These are phyloP conservation scores for Phallus indusiatus DNA, from an alignment of 768 basidiomycete genomes.

Conservation along the genomic window DNA sequence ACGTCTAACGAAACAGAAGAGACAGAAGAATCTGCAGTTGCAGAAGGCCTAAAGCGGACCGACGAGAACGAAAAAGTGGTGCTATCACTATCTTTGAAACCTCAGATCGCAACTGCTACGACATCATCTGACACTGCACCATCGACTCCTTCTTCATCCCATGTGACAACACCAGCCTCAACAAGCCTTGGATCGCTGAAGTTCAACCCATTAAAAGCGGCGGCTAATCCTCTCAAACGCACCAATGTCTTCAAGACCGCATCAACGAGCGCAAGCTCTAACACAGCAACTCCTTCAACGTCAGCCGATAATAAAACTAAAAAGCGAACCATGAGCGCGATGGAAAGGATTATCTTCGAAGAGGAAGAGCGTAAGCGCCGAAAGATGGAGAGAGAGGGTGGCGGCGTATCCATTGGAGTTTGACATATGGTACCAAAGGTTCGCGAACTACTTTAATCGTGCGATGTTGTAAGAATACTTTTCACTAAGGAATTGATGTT, in stretches of 20 bases:
- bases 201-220: slow-evolving; percentile 48
- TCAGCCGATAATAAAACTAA: slow-evolving; percentile 25
- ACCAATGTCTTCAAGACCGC: slow-evolving; percentile 63
- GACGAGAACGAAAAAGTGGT: slow-evolving; percentile 68
- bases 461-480: too few relatives aligned
- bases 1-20: slow-evolving; percentile 27
- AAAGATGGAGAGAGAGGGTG: slow-evolving; percentile 42
- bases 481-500: too few relatives aligned
- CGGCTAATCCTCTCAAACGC: slow-evolving; percentile 57
- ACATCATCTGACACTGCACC: slow-evolving; percentile 47
- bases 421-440: too few relatives aligned
- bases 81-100: slow-evolving; percentile 61
- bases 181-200: slow-evolving; percentile 18
- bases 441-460: neutral
- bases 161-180: neutral
- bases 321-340: slow-evolving; percentile 59
- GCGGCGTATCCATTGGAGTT: neutral
- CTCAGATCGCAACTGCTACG: slow-evolving; percentile 23
- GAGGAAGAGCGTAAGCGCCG: slow-evolving; percentile 85
- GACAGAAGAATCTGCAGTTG: slow-evolving; percentile 26
- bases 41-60: slow-evolving; percentile 61
- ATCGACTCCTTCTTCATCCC: slow-evolving; percentile 26
- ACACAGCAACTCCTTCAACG: slow-evolving; percentile 5
- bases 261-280: slow-evolving; percentile 21
- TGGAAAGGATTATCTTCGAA: slow-evolving; percentile 80